phyloP scores from a whole-genome alignment of 2,329 filamentous ascomycete species.

The Cercospora sp. region DNA sequence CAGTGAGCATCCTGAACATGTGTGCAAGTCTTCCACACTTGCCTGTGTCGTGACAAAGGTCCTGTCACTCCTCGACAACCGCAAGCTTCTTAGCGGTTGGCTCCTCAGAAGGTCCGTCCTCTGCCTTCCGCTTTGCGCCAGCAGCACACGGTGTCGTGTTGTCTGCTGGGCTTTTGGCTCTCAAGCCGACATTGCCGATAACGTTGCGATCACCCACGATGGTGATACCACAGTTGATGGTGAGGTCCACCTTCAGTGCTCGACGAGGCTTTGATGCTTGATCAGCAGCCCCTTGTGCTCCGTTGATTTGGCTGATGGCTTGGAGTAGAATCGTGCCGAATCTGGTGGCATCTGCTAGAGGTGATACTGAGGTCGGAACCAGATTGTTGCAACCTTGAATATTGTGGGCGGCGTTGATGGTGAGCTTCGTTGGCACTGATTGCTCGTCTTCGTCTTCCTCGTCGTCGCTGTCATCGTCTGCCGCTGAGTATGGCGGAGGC shows the following conservation, averaged over 20 bases:
- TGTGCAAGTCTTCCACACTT: not conserved
- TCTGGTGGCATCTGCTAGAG: slow-evolving; percentile 43
- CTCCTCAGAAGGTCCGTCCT: slow-evolving; percentile 23
- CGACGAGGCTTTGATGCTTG: slow-evolving; percentile 45
- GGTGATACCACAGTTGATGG: slow-evolving; percentile 40
- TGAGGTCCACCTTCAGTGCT: slow-evolving; percentile 51
- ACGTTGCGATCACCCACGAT: slow-evolving; percentile 38
- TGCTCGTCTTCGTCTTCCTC: slow-evolving; percentile 19
- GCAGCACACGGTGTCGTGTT: slow-evolving; percentile 1
- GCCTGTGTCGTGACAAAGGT: not conserved
- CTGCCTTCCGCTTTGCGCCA: slow-evolving; percentile 37
- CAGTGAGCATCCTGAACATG: not conserved
- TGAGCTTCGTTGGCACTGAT: slow-evolving; percentile 47
- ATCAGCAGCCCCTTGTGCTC: slow-evolving; percentile 36
- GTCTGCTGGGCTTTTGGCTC: slow-evolving; percentile 25
- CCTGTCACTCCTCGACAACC: slow-evolving; percentile 1
- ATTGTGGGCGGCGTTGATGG: slow-evolving; percentile 52
- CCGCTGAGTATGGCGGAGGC: slow-evolving; percentile 34
- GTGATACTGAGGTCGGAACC: slow-evolving; percentile 44
- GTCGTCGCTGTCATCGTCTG: slow-evolving; percentile 28
- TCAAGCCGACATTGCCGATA: slow-evolving; percentile 34
- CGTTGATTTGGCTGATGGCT: slow-evolving; percentile 46
- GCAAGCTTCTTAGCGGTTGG: slow-evolving; percentile 27
- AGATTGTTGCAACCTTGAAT: slow-evolving; percentile 54
- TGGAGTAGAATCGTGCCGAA: slow-evolving; percentile 50